Evolutionary conservation across 2,329 filamentous ascomycete genomes (phyloP).

Genomic region (Diplodia scrobiculata): DNA sequence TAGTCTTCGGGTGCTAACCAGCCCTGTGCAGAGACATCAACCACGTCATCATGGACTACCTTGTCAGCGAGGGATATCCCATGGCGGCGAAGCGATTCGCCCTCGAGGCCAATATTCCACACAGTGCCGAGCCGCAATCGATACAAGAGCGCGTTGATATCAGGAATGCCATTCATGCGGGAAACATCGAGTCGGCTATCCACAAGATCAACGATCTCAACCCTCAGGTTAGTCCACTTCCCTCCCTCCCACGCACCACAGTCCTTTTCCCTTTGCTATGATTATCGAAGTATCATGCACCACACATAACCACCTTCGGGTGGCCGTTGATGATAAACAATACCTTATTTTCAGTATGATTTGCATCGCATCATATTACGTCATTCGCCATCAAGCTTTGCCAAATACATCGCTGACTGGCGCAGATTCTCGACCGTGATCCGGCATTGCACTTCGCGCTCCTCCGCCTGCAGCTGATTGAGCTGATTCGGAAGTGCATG

Average conservation of each 20-base stretch:
- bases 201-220: conserved; percentile 86
- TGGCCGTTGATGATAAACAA: conserved; percentile 74
- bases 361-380: conserved; percentile 43
- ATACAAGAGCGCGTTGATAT: conserved; percentile 82
- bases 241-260: background rate
- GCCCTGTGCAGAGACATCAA: conserved; percentile 77
- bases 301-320: conserved; percentile 90
- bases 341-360: conserved; percentile 88
- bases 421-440: conserved; percentile 82
- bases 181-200: conserved; percentile 83
- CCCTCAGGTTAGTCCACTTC: conserved; percentile 70
- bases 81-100: conserved; percentile 91
- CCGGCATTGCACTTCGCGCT: conserved; percentile 84
- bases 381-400: background rate
- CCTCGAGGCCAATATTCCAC: conserved; percentile 82
- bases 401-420: conserved; percentile 34
- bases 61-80: conserved; percentile 93
- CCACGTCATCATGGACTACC: conserved; percentile 90
- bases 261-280: conserved; percentile 61
- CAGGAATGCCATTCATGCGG: conserved; percentile 78
- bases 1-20: conserved; percentile 35
- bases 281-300: conserved; percentile 99
- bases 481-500: conserved; percentile 81
- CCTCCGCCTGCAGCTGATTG: conserved; percentile 86
- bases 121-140: conserved; percentile 69